Percentiles rank a stretch among this genome's conserved stretches.
Evolutionary conservation across 1,139 yeast species (phyloP).

Genomic region (Kurtzmaniella quercitrusa): DNA sequence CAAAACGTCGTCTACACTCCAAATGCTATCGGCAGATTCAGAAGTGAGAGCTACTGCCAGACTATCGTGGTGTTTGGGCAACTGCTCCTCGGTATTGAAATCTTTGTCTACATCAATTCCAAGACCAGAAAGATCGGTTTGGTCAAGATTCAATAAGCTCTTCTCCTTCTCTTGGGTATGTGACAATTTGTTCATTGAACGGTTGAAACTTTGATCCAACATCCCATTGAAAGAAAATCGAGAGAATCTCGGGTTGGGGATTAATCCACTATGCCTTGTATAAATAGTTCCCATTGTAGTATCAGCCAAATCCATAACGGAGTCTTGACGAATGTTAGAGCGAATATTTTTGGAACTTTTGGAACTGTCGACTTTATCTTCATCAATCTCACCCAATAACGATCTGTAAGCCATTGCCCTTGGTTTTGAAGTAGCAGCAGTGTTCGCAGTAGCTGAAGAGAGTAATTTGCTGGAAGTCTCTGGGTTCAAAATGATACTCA

Average conservation of each 20-base stretch:
- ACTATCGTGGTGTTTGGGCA: constrained; percentile 1
- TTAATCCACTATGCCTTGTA: constrained; percentile 16
- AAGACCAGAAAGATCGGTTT: background rate
- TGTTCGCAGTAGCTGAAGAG: background rate
- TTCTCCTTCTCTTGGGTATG: constrained; percentile 1
- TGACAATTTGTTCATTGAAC: background rate
- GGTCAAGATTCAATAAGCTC: background rate
- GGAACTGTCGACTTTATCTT: constrained; percentile 10
- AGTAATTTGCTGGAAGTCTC: background rate
- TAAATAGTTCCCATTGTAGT: constrained; percentile 1
- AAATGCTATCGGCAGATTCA: background rate
- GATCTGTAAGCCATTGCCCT: constrained; percentile 16
- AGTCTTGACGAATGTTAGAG: background rate
- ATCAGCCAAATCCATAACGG: background rate
- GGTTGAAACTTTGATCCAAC: constrained; percentile 11
- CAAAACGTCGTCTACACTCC: constrained; percentile 1
- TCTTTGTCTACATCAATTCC: background rate
- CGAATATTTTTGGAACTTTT: constrained; percentile 2
- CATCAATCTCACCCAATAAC: constrained; percentile 22
- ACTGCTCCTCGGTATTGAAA: background rate
- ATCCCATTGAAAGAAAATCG: constrained; percentile 42
- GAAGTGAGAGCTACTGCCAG: background rate
- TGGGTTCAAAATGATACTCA: constrained; percentile 6
- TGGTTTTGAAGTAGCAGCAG: constrained; percentile 6
- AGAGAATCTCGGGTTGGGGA: constrained; percentile 45